Evolutionary conservation across 2,329 filamentous ascomycete genomes (phyloP), one percentile per base, ranked within the genome.

Genomic region (Arthrobotrys conoides): DNA sequence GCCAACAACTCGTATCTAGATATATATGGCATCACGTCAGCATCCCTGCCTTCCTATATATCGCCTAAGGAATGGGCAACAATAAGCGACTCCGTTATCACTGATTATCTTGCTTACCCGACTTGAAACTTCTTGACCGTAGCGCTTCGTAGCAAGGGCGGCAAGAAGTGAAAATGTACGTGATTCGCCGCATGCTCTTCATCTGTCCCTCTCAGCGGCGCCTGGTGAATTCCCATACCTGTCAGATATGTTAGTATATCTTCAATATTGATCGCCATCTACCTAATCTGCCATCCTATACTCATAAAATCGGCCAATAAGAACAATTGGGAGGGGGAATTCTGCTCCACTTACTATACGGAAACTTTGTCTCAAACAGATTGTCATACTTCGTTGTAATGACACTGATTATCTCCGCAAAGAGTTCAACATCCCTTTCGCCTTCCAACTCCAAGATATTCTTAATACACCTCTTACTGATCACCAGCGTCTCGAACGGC

Each of bases 81-180:
- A 33, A 70, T n/a, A 72, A 73, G 24, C 33, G 41, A 53, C 20
- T 51, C 20, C 38, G 14, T 24, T 9, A 51, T 48, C 55, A 33
- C 9, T 49, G 38, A n/a, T 18, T 41, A 65, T 61, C 63, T 84
- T 46, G 20, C 86, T 81, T 83, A 88, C 80, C 96, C 96, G 38
- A 99, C 96, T 66, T 98, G 85, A 86, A 98, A 99, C 86, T 99
- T 99, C 82, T 93, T 91, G 57, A 99, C 94, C 0, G 94, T 97
- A 1, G 96, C 94, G 57, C 94, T 97, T 71, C 96, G 90, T 80
- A 99, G 87, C 57, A 99, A 87, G 12, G 96, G 96, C 49, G 96
- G 96, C 84, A 97, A 98, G 85, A 99, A 99, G 86, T 99, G 96
- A 87, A 99, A 91, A 85, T 99, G 96, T 83, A 99, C 90, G 85